Base-by-base conservation (phyloP, 1,284 basidiomycete species). In the Hymenochaete sp. region DNA sequence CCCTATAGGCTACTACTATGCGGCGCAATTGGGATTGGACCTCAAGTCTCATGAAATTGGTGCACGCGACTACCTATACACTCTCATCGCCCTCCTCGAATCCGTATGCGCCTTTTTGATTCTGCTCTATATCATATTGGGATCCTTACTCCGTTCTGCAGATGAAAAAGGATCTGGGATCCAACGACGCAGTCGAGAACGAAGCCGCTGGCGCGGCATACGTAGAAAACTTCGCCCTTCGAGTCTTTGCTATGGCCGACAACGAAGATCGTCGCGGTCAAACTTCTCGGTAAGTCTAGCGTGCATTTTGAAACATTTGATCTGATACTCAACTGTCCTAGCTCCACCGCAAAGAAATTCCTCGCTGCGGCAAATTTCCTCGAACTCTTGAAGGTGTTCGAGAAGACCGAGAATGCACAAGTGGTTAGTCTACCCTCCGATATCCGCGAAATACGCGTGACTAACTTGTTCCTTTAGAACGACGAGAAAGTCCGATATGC, bases 201-300 rank as follows among this genome's bases (percentile, higher is more conserved):
- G 91, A 96, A 56, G 68, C 75, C 1, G 90, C 79, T 0, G 88
- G 87, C 41, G 75, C 82, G 1, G 91, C 92, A 3, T 93, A 93
- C 59, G 77, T 97, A 24, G 92, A 96, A 67, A 93, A 93, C 66
- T 97, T 97, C 69, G 93, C 90, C 1, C 65, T 95, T 27, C 85
- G 77, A 52, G 79, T 98, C 21, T 98, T 98, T 62, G 68, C 72
- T 8, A 71, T 73, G 45, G 93, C 95, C n/a, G 93, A 98, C 60
- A 83, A 87, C 53, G 88, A 93, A 59, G 93, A 97, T 60, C 70
- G 92, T 33, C 71, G 67, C 11, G 91, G 87, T 0, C 71, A 70
- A 42, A 79, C 83, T 10, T 86, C 81, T 37, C 79, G 81, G 90
- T 84, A 56, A 46, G 64, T 45, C 14, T 45, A 39, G 38, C 16